Percentiles rank a stretch among this genome's conserved stretches.
Evolutionary conservation across 1,139 yeast species (phyloP).

Genomic region (Candida tropicalis): DNA sequence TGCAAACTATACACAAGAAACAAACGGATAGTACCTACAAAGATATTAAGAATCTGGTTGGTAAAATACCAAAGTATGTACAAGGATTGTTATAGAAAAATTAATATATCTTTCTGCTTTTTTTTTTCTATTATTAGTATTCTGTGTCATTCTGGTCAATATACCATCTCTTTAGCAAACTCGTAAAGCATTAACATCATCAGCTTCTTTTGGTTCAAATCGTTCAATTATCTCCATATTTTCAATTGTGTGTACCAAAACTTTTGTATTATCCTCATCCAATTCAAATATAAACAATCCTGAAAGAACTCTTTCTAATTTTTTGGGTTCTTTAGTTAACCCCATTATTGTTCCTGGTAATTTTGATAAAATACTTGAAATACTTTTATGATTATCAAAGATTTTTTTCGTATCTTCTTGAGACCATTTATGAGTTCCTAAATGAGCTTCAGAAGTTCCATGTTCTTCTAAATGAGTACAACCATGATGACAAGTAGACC

Average conservation of each 20-base stretch:
- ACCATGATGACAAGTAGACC: slow-evolving; percentile 62
- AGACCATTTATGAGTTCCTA: slow-evolving; percentile 45
- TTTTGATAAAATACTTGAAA: slow-evolving; percentile 25
- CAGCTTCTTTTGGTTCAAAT: slow-evolving; percentile 27
- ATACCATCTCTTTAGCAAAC: no score
- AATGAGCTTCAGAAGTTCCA: slow-evolving; percentile 41
- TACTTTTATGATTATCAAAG: slow-evolving; percentile 12
- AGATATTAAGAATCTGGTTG: slow-evolving; percentile 17
- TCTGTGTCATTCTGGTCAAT: no score
- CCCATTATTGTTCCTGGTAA: slow-evolving; percentile 20
- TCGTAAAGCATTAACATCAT: slow-evolving; percentile 27
- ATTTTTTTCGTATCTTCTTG: slow-evolving; percentile 32
- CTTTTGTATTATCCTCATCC: slow-evolving; percentile 55
- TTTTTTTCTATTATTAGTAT: no score
- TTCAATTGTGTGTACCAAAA: slow-evolving; percentile 76
- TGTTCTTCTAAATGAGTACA: slow-evolving; percentile 44
- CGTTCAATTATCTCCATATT: slow-evolving; percentile 67
- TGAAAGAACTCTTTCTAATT: slow-evolving; percentile 52
- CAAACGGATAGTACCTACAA: slow-evolving; percentile 17
- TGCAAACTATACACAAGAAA: slow-evolving; percentile 18
- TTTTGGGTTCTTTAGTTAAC: slow-evolving; percentile 32
- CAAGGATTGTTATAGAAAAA: slow-evolving; percentile 8
- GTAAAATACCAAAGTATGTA: slow-evolving; percentile 15
- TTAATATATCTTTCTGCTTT: no score
- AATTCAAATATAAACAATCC: slow-evolving; percentile 83